A percentile compares a stretch with the other conserved stretches of the same genome.
Evolutionary conservation across 305 asterid species (phyloP).

Genomic region (Fraxinus floribunda): DNA sequence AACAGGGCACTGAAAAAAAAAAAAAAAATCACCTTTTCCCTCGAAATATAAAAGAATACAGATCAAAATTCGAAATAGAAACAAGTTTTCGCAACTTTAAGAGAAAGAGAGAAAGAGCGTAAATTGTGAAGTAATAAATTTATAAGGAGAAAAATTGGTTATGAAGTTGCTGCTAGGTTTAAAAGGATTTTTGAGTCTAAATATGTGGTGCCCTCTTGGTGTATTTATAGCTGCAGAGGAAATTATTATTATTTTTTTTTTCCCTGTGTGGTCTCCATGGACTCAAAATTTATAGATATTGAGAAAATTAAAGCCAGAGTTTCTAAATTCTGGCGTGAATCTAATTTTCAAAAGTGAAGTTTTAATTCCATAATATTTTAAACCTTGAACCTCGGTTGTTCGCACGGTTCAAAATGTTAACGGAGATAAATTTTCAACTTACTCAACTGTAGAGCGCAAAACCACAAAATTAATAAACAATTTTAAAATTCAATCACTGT

Average conservation of each 20-base stretch:
- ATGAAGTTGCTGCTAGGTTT: conserved; percentile 3
- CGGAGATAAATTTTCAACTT: too few relatives aligned
- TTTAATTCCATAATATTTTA: too few relatives aligned
- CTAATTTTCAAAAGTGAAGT: neutral
- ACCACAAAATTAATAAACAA: neutral
- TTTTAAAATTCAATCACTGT: neutral
- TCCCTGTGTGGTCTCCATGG: neutral
- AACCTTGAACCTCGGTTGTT: neutral
- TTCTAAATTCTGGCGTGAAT: neutral
- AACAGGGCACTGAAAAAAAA: conserved; percentile 41
- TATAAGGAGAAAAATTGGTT: conserved; percentile 15
- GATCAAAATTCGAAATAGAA: neutral
- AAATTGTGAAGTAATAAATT: neutral
- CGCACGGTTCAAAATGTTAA: neutral
- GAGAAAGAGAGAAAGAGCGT: neutral
- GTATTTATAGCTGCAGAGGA: conserved; percentile 50
- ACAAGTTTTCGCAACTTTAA: neutral
- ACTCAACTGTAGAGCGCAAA: neutral
- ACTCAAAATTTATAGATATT: conserved; percentile 24
- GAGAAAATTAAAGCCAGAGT: neutral
- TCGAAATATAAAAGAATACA: neutral
- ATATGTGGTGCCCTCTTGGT: conserved; percentile 17
- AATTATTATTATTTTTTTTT: neutral
- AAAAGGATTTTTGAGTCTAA: conserved; percentile 17
- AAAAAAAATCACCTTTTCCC: conserved; percentile 34